Percentiles rank a stretch among this genome's conserved stretches.
These are phyloP conservation scores for Oidiodendron maius DNA, from an alignment of 495 filamentous ascomycete species.

Conservation along the genomic window DNA sequence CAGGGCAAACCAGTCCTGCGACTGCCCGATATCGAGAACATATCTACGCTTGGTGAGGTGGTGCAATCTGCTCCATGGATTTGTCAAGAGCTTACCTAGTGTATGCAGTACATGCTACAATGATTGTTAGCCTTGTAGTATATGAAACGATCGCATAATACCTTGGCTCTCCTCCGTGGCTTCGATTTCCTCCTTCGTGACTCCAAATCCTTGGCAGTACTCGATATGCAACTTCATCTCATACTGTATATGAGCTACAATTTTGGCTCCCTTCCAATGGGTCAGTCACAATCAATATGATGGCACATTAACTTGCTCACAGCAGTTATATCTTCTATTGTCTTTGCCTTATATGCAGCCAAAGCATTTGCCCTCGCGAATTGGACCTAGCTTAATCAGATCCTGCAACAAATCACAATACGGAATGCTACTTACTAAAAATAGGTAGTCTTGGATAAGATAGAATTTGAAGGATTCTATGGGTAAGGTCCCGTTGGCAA, in stretches of 20 bases:
- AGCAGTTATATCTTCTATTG: conserved; percentile 64
- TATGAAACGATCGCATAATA: conserved; percentile 25
- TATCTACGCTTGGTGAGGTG: conserved; percentile 45
- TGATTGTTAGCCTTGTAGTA: conserved; percentile 16
- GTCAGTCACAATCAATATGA: conserved; percentile 1
- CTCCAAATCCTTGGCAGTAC: conserved; percentile 75
- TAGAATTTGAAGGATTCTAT: conserved; percentile 75
- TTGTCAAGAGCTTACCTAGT: conserved; percentile 35
- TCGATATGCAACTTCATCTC: conserved; percentile 77
- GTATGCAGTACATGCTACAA: conserved; percentile 63
- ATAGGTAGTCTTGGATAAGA: conserved; percentile 85
- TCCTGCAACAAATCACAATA: neutral
- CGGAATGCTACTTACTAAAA: conserved; percentile 50
- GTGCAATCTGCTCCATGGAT: neutral
- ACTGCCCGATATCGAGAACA: conserved; percentile 82
- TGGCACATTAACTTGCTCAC: conserved; percentile 30
- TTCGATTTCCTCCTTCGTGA: conserved; percentile 72
- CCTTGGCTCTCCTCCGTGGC: conserved; percentile 66
- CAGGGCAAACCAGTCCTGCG: conserved; percentile 77
- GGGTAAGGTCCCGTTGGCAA: conserved; percentile 70
- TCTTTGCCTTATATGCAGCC: conserved; percentile 73
- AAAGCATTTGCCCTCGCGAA: conserved; percentile 82
- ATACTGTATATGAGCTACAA: conserved; percentile 66
- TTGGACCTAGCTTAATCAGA: conserved; percentile 52
- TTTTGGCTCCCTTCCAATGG: conserved; percentile 52